Evolutionary conservation across 176 grass and related monocot species (phyloP), one percentile per base, ranked within the genome.

Genomic region (Areca catechu): DNA sequence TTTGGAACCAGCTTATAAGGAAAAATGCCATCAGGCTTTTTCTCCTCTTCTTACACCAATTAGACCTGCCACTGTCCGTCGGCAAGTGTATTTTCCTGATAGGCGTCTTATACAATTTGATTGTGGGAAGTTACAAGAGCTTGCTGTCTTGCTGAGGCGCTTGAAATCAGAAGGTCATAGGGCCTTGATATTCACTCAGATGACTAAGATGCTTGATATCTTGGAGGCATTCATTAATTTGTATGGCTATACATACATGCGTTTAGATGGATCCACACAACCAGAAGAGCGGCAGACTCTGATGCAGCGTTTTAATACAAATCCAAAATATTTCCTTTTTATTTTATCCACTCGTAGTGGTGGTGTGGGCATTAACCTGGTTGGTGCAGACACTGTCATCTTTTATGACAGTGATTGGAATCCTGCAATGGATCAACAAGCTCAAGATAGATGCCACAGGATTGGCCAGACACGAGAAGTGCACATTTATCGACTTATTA

Each of bases 341-440:
- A 98, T 98, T 76, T 82, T 98, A 71, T 98, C 93, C 27, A 98
- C 93, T 61, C 93, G 93, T 43, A 98, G 93, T 56, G 93, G 93
- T 20, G 93, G 93, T 66, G 93, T 98, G 17, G 93, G 93, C 43
- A 91, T 98, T 72, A 98, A 98, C 72, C 67, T 98, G 58, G 93
- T 98, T 43, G 93, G 93, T 16, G 93, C 93, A 54, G 93, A 98
- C 65, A 98, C 93, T 64, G 93, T 98, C 55, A 98, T 98, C 50
- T 98, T 98, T 78, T 98, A 98, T 54, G 93, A 98, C 24, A 98
- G 93, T 73, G 93, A 98, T 19, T 98, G 93, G 93, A 98, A 98
- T 73, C 93, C 93, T 53, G 93, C 93, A 71, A 98, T 98, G 93
- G 93, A 98, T 73, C 93, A 92, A 83, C 93, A 98, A 77, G 93